Base-by-base conservation (phyloP, 2,329 filamentous ascomycete species). In the Boeremia lycopersici region DNA sequence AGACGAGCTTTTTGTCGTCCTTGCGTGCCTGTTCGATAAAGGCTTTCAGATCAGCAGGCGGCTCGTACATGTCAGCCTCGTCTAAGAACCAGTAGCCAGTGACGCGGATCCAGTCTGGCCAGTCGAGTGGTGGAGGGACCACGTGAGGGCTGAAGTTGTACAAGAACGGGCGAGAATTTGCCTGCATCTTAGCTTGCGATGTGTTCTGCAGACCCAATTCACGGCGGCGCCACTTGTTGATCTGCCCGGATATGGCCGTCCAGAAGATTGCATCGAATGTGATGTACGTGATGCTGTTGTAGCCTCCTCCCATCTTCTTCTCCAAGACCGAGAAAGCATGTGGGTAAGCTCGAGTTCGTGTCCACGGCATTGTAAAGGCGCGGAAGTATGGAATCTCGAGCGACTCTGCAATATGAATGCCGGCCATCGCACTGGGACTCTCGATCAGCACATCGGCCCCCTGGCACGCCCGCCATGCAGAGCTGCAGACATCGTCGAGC, bases 321-420 rank as follows among this genome's bases (percentile, higher is more conserved):
- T 96, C 90, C 1, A 92, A 90, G 58, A 96, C 93, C 25, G 93
- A 89, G 75, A 99, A 99, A 0, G 95, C 95, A 75, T 99, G 95
- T 2, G 95, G 95, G 67, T 99, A 99, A 0, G 93, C 92, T 48
- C 95, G 84, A 13, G 95, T 99, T 43, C 93, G 87, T 0, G 95
- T 96, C 95, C 95, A 99, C 0, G 95, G 95, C 95, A 99, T 99
- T 15, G 92, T 96, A 72, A 99, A 99, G 0, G 93, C 93, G 51
- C 95, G 87, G 79, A 98, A 98, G 74, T 99, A 99, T 0, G 95
- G 95, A 39, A 99, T 96, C 12, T 86, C 83, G 2, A 99, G 82
- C 23, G 92, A 91, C 77, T 99, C 95, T 1, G 95, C 95, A 62
- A 99, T 96, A 74, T 99, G 95, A 48, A 99, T 96, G 25, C 95